phyloP scores from a whole-genome alignment of 352 stramenopile species.

The Phytophthora podocarpi region DNA sequence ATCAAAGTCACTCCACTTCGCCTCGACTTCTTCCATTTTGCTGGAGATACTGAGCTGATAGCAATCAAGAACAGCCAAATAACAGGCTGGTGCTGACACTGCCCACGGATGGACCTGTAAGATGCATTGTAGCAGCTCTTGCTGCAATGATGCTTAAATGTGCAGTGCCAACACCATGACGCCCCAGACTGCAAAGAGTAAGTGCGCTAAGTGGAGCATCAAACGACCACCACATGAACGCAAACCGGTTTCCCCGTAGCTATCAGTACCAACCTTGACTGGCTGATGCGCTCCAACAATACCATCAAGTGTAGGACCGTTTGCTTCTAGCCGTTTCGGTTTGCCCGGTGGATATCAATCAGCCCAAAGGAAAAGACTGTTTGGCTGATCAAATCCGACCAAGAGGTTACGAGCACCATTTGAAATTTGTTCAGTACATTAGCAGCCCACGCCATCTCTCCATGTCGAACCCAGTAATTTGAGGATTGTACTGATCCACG shows the following conservation, averaged over 20 bases:
- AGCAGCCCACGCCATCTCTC: conserved; percentile 35
- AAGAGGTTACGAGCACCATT: conserved; percentile 36
- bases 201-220: not conserved
- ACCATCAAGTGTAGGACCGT: not conserved
- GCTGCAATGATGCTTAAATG: conserved; percentile 20
- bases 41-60: conserved; percentile 12
- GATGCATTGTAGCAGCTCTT: conserved; percentile 14
- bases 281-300: not conserved
- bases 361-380: conserved; percentile 25
- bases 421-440: conserved; percentile 33
- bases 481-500: conserved; percentile 21
- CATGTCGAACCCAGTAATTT: conserved; percentile 26
- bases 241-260: not conserved
- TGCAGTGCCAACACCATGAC: conserved; percentile 26
- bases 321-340: not conserved
- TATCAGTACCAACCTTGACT: not conserved
- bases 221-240: not conserved
- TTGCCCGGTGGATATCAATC: not conserved
- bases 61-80: conserved; percentile 37
- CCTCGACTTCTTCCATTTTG: conserved; percentile 6
- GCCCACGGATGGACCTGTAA: conserved; percentile 37
- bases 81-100: conserved; percentile 23
- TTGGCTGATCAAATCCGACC: conserved; percentile 28
- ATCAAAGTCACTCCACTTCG: conserved; percentile 22
- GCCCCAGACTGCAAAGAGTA: conserved; percentile 19